Evolutionary conservation across 345 rosid species (phyloP).

Genomic region (Euphorbia pulcherrima): DNA sequence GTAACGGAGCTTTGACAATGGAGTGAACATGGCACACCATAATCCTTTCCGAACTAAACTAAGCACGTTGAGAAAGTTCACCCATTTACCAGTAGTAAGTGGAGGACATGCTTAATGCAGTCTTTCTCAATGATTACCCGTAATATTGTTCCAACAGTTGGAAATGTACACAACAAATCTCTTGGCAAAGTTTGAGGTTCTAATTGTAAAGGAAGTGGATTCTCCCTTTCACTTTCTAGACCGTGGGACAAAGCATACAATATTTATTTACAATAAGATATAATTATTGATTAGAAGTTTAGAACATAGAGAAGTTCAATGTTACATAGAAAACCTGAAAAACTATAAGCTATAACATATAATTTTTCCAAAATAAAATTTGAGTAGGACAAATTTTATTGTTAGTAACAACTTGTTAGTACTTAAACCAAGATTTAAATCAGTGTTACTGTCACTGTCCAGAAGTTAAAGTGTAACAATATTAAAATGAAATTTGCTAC

Average conservation of each 20-base stretch:
- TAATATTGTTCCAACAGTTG: slow-evolving; percentile 69
- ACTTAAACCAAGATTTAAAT: not conserved
- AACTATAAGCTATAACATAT: not conserved
- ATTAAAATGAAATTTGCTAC: not conserved
- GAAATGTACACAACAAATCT: slow-evolving; percentile 56
- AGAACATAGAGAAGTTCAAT: not conserved
- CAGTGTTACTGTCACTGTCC: not conserved
- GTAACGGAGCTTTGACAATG: slow-evolving; percentile 43
- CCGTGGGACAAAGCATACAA: slow-evolving; percentile 27
- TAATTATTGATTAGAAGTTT: too few relatives aligned
- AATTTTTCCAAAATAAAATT: not conserved
- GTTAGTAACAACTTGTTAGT: not conserved
- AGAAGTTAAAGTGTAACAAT: not conserved
- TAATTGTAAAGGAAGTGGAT: slow-evolving; percentile 44
- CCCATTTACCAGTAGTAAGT: slow-evolving; percentile 57
- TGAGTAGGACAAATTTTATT: not conserved
- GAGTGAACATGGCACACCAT: slow-evolving; percentile 54
- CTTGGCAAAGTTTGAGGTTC: slow-evolving; percentile 51
- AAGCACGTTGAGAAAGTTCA: slow-evolving; percentile 45
- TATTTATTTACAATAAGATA: not conserved
- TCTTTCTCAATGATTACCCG: slow-evolving; percentile 43
- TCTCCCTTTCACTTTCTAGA: slow-evolving; percentile 46
- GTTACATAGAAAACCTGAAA: not conserved
- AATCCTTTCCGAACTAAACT: slow-evolving; percentile 59
- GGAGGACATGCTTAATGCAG: slow-evolving; percentile 32